These are phyloP conservation scores for Coemansia sp. DNA, from an alignment of 192 early-diverging fungal species.

Conservation along the genomic window DNA sequence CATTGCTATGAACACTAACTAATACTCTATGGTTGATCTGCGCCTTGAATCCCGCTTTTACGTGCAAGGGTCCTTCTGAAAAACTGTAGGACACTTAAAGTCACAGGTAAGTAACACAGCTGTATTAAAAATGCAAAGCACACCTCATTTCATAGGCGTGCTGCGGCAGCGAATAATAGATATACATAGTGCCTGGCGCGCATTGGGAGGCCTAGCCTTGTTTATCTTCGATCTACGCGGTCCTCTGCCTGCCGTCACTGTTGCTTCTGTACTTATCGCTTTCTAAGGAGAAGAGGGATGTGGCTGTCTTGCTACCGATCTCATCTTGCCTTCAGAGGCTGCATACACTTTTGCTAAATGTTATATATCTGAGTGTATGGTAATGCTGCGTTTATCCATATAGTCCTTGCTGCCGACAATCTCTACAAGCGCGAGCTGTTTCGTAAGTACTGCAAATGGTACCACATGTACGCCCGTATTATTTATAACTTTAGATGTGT, in stretches of 20 bases:
- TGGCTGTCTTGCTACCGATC: not conserved
- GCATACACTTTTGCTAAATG: not conserved
- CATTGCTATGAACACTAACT: not conserved
- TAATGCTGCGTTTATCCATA: not conserved
- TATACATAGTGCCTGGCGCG: not conserved
- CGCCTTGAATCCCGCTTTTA: not conserved
- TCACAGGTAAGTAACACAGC: constrained; percentile 28
- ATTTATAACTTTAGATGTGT: not conserved
- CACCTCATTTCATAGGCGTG: not conserved
- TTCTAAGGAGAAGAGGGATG: not conserved
- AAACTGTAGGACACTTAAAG: constrained; percentile 37
- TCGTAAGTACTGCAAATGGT: constrained; percentile 41
- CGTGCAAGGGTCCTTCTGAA: not conserved
- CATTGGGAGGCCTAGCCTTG: not conserved
- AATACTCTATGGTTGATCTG: not conserved
- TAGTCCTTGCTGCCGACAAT: constrained; percentile 87
- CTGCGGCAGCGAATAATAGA: not conserved
- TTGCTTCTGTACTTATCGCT: not conserved
- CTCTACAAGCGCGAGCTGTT: constrained; percentile 91
- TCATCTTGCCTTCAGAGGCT: not conserved
- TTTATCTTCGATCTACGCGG: not conserved
- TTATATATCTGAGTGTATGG: not conserved
- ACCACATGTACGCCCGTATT: not conserved
- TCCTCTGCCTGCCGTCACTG: not conserved
- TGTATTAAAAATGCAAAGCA: not conserved